Base-by-base conservation (phyloP, 2,329 filamentous ascomycete species). In the Diaporthe longicolla region DNA sequence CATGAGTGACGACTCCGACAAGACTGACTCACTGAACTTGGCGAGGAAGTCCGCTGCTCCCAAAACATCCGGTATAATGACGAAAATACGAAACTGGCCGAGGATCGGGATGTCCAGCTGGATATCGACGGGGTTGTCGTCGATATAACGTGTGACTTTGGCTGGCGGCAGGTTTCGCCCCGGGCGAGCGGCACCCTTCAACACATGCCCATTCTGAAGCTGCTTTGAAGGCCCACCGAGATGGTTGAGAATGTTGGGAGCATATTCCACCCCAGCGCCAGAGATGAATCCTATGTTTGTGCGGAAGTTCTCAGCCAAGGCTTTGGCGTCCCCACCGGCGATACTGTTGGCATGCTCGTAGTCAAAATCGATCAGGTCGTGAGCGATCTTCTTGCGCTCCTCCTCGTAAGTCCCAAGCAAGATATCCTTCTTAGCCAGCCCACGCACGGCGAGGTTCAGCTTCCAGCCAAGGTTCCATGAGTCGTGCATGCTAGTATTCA, bases 241-340 rank as follows among this genome's bases (percentile, higher is more conserved):
- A 1, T 45, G 72, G 21, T 75, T 75, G 21, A 75, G 50, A 21
- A 61, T 40, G 32, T 75, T 75, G 8, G 24, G 48, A 1, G 24
- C 73, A 19, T 75, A 75, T 32, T 90, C 89, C 1, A 91, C 92
- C 0, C 93, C 93, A 48, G 93, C 88, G 10, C 93, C 93, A 0
- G 92, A 93, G 76, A 94, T 94, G 82, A 94, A 94, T 9, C 91
- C 89, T 40, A 93, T 89, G 71, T 94, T 94, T 50, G 90, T 90
- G 65, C 89, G 86, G 79, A 94, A 94, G 81, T 94, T 94, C 76
- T 89, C 87, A 0, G 91, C 90, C 3, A 94, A 84, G 0, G 89
- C 90, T 59, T 87, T 85, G 21, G 89, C 86, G 75, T 94, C 92
- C 40, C 92, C 92, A 4, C 87, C 88, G 24, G 90, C 87, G 77